These are phyloP conservation scores for Aureobasidium sp. DNA, from an alignment of 2,329 filamentous ascomycete genomes.

Conservation along the genomic window DNA sequence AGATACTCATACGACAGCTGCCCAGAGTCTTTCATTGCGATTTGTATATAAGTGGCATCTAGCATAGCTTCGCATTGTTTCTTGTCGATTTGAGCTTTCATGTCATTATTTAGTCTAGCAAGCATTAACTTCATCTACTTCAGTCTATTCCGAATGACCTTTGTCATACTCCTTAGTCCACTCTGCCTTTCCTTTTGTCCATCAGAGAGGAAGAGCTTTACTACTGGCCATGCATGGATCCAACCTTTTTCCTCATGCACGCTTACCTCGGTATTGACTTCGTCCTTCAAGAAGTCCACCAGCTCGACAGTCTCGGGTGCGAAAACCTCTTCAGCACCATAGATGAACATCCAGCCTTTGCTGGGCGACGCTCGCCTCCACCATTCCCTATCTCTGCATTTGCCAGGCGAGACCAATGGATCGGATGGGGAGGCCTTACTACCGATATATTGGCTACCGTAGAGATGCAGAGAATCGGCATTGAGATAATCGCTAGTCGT, in stretches of 20 bases:
- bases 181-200: conserved; percentile 39
- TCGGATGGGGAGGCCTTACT: conserved; percentile 44
- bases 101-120: neutral
- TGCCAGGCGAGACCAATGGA: conserved; percentile 61
- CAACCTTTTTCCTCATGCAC: conserved; percentile 56
- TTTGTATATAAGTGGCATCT: neutral
- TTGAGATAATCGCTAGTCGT: conserved; percentile 72
- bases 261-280: conserved; percentile 48
- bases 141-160: conserved; percentile 26
- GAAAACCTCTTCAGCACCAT: conserved; percentile 72
- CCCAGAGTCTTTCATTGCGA: neutral
- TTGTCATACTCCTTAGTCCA: conserved; percentile 41
- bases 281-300: conserved; percentile 45
- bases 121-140: neutral
- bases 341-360: conserved; percentile 62
- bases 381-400: conserved; percentile 56
- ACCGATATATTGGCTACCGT: conserved; percentile 63
- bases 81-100: neutral
- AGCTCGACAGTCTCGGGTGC: conserved; percentile 60
- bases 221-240: conserved; percentile 79
- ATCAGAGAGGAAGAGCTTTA: conserved; percentile 49
- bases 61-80: neutral
- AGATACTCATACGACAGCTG: neutral
- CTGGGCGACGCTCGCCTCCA: conserved; percentile 62
- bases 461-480: conserved; percentile 56